These are phyloP conservation scores for Blattamonas nauphoetae DNA, from an alignment of 78 protist species.

Conservation along the genomic window DNA sequence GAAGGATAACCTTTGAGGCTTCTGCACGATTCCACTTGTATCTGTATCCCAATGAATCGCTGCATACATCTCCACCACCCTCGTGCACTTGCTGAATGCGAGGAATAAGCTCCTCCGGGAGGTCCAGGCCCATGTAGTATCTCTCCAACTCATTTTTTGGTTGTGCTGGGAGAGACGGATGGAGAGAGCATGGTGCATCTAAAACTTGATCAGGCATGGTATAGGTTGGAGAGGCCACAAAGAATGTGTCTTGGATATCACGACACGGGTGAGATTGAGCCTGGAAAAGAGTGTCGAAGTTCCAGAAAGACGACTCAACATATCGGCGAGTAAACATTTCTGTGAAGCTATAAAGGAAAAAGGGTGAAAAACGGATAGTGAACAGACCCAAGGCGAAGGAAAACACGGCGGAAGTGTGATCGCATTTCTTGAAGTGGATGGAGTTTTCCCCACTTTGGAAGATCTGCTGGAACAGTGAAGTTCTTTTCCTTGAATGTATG, in stretches of 20 bases:
- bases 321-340: conserved; percentile 32
- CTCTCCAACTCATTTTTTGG: too few relatives aligned
- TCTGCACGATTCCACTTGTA: conserved; percentile 84
- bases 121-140: background rate
- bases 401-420: conserved; percentile 1
- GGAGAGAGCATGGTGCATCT: background rate
- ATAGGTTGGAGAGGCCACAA: background rate
- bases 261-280: conserved; percentile 98
- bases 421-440: conserved; percentile 20
- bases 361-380: background rate
- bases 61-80: conserved; percentile 29
- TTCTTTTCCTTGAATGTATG: conserved; percentile 3
- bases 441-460: conserved; percentile 3
- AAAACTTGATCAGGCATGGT: too few relatives aligned
- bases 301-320: conserved; percentile 89
- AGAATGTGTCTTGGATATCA: conserved; percentile 58
- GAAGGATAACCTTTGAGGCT: conserved; percentile 74
- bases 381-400: conserved; percentile 20
- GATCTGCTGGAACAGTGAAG: background rate
- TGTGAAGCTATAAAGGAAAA: conserved; percentile 18
- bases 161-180: background rate
- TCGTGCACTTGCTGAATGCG: background rate
- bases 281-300: conserved; percentile 96
- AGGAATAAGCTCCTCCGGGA: background rate
- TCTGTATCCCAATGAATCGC: conserved; percentile 68